phyloP scores from a whole-genome alignment of 192 early-diverging fungal genomes.

The Chytriomyces sp. region DNA sequence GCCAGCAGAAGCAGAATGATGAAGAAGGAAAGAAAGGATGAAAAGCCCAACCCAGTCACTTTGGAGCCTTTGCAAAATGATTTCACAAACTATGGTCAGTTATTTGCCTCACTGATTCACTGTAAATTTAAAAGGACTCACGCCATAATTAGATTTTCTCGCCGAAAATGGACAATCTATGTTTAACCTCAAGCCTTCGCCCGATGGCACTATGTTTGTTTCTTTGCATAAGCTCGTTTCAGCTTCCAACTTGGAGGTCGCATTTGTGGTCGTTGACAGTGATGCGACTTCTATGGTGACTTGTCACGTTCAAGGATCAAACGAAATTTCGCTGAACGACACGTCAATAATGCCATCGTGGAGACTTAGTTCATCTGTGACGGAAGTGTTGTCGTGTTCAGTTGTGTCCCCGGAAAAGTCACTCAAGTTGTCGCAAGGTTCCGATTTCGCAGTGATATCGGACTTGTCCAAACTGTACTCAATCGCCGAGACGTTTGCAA shows the following conservation, averaged over 20 bases:
- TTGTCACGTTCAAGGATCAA: background rate
- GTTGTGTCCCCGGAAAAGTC: background rate
- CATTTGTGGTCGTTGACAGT: conserved; percentile 18
- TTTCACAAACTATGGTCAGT: conserved; percentile 25
- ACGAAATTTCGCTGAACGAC: background rate
- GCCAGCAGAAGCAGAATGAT: background rate
- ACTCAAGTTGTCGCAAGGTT: background rate
- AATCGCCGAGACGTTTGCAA: conserved; percentile 11
- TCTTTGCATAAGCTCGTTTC: background rate
- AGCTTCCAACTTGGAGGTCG: conserved; percentile 2
- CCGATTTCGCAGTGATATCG: conserved; percentile 13
- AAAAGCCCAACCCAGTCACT: background rate
- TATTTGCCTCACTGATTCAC: conserved; percentile 2
- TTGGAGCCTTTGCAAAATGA: background rate
- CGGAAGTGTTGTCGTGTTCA: conserved; percentile 1
- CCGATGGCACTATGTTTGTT: conserved; percentile 8
- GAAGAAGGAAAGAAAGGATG: background rate
- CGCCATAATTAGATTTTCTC: conserved; percentile 22
- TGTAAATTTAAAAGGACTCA: background rate
- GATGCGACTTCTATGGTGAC: background rate
- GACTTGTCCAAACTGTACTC: conserved; percentile 10
- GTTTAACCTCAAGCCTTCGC: conserved; percentile 21
- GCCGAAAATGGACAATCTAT: conserved; percentile 14
- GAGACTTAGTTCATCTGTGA: conserved; percentile 2
- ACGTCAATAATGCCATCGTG: conserved; percentile 12